These are phyloP conservation scores for Pseudoscleropodium purum DNA, from an alignment of 225 moss, liverwort and hornwort species.

Conservation along the genomic window DNA sequence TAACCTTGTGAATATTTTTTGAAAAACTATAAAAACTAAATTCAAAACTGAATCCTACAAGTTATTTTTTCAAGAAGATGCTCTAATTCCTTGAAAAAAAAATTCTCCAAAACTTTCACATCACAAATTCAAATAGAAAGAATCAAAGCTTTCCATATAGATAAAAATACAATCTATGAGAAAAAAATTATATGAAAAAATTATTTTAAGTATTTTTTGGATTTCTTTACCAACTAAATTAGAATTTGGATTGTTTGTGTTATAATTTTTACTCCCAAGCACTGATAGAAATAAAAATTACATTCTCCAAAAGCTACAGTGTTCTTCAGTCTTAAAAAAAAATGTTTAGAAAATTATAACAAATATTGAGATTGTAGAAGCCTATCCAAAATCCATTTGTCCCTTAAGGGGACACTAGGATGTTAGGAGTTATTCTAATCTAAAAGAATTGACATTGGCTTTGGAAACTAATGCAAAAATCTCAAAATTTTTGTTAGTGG, in stretches of 20 bases:
- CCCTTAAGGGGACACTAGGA: fast-evolving
- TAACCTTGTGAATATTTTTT: background rate
- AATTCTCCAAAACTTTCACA: background rate
- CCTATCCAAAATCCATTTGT: too few relatives aligned
- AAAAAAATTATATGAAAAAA: fast-evolving
- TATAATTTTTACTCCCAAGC: background rate
- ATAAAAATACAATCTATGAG: background rate
- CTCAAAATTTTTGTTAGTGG: fast-evolving
- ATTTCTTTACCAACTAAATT: too few relatives aligned
- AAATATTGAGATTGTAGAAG: too few relatives aligned
- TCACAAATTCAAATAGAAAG: background rate
- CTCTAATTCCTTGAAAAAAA: background rate
- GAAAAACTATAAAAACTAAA: background rate
- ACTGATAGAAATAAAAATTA: too few relatives aligned
- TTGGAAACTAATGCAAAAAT: too few relatives aligned
- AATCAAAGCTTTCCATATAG: background rate
- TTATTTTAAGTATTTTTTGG: too few relatives aligned
- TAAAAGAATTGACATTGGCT: background rate
- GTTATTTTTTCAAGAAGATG: background rate
- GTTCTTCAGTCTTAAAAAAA: too few relatives aligned
- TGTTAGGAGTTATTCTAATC: too few relatives aligned
- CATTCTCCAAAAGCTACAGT: too few relatives aligned
- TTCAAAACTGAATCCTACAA: background rate
- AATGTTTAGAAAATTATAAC: fast-evolving
- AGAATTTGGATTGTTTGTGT: background rate